Evolutionary conservation across 2,329 filamentous ascomycete genomes (phyloP).

Genomic region (Colletotrichum cuscutae): DNA sequence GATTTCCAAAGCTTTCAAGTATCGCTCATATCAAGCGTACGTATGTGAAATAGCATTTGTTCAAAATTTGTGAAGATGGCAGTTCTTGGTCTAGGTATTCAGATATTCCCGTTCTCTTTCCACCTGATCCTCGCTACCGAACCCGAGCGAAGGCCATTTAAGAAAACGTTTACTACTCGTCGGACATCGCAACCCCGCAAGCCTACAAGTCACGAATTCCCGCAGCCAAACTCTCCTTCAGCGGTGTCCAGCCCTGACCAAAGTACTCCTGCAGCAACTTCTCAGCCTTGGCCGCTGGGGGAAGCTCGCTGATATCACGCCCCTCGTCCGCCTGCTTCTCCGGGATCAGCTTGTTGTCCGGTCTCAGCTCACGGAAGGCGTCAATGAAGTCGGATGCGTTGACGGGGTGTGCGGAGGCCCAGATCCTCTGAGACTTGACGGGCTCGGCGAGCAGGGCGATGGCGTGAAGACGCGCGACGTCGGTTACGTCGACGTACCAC

Average conservation of each 20-base stretch:
- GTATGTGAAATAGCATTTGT: too few relatives aligned
- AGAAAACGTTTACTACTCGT: too few relatives aligned
- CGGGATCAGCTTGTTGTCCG: constrained; percentile 32
- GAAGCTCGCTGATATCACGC: constrained; percentile 24
- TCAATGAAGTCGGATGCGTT: constrained; percentile 27
- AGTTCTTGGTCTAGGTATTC: background rate
- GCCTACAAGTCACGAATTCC: constrained; percentile 31
- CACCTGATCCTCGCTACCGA: background rate
- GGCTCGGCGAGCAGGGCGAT: constrained; percentile 58
- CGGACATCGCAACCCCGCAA: too few relatives aligned
- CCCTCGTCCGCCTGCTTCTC: constrained; percentile 17
- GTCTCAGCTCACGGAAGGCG: constrained; percentile 15
- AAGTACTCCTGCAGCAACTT: constrained; percentile 28
- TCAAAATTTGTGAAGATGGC: too few relatives aligned
- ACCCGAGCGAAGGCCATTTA: too few relatives aligned
- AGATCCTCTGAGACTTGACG: constrained; percentile 60
- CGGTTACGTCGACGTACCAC: constrained; percentile 58
- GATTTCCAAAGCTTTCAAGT: too few relatives aligned
- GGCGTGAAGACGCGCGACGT: constrained; percentile 62
- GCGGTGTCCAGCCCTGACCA: constrained; percentile 18
- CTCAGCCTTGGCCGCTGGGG: constrained; percentile 25
- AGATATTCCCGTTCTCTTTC: background rate
- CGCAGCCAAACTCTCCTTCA: constrained; percentile 27
- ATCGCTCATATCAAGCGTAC: too few relatives aligned
- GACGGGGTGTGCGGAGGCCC: constrained; percentile 56